Percentiles rank a stretch among this genome's conserved stretches.
These are phyloP conservation scores for Trichoderma endophyticum DNA, from an alignment of 2,329 filamentous ascomycete genomes.

Conservation along the genomic window DNA sequence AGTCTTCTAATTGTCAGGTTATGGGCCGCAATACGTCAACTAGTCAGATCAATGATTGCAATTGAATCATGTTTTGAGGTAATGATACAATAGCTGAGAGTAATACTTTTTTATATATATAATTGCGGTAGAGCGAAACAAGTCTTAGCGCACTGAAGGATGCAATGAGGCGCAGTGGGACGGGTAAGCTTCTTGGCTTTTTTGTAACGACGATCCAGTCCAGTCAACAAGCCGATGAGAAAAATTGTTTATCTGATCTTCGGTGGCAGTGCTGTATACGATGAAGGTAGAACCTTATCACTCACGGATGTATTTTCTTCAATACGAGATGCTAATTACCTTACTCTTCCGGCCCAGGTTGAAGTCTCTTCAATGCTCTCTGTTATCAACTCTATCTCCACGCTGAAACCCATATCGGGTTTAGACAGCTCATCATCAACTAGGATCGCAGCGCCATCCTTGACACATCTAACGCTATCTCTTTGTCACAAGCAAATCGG, in stretches of 20 bases:
- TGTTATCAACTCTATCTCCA: not conserved
- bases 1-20: not conserved
- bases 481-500: not conserved
- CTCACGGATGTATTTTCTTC: not conserved
- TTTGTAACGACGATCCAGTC: not conserved
- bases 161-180: not conserved
- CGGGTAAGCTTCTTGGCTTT: not conserved
- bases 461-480: not conserved
- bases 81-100: not conserved
- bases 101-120: not conserved
- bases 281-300: not conserved
- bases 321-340: not conserved
- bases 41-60: not conserved
- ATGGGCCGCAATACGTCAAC: not conserved
- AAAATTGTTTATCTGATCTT: not conserved
- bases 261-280: not conserved
- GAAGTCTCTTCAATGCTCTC: not conserved
- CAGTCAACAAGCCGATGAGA: not conserved
- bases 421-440: not conserved
- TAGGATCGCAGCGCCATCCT: not conserved
- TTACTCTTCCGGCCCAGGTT: not conserved
- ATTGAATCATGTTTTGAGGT: not conserved
- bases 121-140: not conserved
- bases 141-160: not conserved
- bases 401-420: not conserved